Base-by-base conservation (phyloP, 768 basidiomycete species). In the Podaxis mareebaensis region DNA sequence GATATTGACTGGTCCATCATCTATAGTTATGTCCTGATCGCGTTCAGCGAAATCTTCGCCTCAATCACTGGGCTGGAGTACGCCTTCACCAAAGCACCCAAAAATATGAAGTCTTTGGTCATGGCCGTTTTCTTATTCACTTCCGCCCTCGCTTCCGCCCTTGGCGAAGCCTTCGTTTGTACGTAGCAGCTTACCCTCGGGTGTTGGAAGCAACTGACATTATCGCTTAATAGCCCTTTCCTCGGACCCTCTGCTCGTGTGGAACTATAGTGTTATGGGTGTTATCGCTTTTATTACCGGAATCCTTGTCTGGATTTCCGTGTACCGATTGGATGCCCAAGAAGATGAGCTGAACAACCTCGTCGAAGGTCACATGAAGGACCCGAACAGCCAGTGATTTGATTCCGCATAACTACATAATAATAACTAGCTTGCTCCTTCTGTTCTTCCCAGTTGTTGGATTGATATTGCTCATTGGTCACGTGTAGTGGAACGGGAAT, bases 51-150 rank as follows among this genome's bases (percentile, higher is more conserved):
- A 76, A 93, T 94, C 71, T 81, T 92, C 53, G 90, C 90, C 1
- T 87, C 87, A 4, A 91, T 94, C 75, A 93, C 91, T 0, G 89
- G 90, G 7, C 82, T 94, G 63, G 91, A 94, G 73, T 93, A 93
- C 68, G 92, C 91, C n/a, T 94, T 89, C 77, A 91, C 89, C 30
- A 93, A 94, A 75, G 93, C 92, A n/a, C 93, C 93, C 13, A 86
- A 79, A 74, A 91, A 91, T 75, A 95, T 95, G 94, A 85, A 87
- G 28, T 92, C 91, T 51, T 84, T 95, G 63, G 91, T 95, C 61
- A 92, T 92, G 90, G 78, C 85, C 36, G 64, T 87, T 33, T 88
- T 84, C 76, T 73, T 89, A 40, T 85, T 87, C 73, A 86, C 74
- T 71, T 79, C 73, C 22, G 87, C 90, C 2, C 48, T 92, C 51